Evolutionary conservation across 2,329 filamentous ascomycete genomes (phyloP), one percentile per base, ranked within the genome.

Genomic region (Fonsecaea erecta): DNA sequence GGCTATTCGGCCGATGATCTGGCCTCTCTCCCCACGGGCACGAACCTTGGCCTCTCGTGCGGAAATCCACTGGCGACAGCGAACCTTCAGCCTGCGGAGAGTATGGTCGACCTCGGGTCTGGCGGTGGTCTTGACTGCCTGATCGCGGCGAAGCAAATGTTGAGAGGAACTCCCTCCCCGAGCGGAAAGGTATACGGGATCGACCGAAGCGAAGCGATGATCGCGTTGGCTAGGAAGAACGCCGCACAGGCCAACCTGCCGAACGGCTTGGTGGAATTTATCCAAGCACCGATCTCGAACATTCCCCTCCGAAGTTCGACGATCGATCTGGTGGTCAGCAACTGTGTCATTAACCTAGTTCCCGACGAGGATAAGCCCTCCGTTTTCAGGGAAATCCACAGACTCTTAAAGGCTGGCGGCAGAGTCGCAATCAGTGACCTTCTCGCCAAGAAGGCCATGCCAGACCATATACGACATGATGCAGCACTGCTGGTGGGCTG

Each of bases 291-390:
- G 18, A 87, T 89, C 71, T 86, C 83, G 0, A 69, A 75, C 2
- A 81, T 87, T 21, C 35, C 56, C 11, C 74, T 88, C 0, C 72
- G 76, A 0, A 68, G 74, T 9, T 71, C 66, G 8, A 81, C 72
- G 16, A 83, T 80, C 18, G 80, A 88, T 74, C 84, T 83, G 70
- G 81, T 89, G 63, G 86, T 88, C 68, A 85, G 82, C 67, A 90
- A 89, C 75, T 90, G 86, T 65, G 85, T 87, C 28, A 76, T 88
- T 65, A 88, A 88, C 68, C 82, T 88, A 0, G 83, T 88, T 0
- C 85, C 84, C 0, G 72, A 75, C 8, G 63, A 66, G 0, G 83
- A 88, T 9, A 88, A 87, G 71, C 79, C 76, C 5, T 65, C 77
- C 0, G 85, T 82, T 0, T 89, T 89, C 66, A 70, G 75, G 0